Evolutionary conservation across 257 asterid genomes (phyloP).

Genomic region (Vinca minor): DNA sequence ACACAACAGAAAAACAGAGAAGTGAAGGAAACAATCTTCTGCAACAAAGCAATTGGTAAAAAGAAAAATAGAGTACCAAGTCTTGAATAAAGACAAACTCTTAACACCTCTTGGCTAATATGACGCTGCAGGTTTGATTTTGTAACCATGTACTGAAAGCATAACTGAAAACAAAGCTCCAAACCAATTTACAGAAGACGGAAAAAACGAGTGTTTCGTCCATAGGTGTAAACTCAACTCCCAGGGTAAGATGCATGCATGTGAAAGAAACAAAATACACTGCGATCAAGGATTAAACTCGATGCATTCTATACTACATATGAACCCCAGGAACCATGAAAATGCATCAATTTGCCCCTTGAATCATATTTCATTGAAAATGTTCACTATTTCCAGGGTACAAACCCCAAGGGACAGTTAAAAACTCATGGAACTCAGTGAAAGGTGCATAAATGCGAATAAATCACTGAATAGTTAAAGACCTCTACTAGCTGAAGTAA

Average conservation of each 20-base stretch:
- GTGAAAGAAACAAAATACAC: neutral
- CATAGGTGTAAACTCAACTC: neutral
- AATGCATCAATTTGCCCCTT: neutral
- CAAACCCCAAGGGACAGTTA: neutral
- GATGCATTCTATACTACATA: neutral
- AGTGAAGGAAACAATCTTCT: neutral
- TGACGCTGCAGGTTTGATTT: neutral
- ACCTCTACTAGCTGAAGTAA: neutral
- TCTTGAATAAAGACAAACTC: neutral
- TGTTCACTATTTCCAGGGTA: neutral
- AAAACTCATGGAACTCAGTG: neutral
- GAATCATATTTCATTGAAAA: neutral
- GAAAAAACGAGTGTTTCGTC: neutral
- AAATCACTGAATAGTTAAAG: neutral
- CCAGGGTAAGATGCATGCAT: neutral
- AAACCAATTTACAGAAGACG: constrained; percentile 1
- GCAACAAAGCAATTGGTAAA: neutral
- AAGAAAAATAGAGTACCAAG: neutral
- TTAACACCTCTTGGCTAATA: neutral
- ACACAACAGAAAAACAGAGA: neutral
- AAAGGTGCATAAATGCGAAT: neutral
- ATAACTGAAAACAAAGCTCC: neutral
- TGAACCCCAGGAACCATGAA: neutral
- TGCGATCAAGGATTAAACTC: neutral
- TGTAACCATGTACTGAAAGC: neutral